Conservation (phyloP, 1,284 basidiomycete genomes). For the Rhizoctonia solani region DNA sequence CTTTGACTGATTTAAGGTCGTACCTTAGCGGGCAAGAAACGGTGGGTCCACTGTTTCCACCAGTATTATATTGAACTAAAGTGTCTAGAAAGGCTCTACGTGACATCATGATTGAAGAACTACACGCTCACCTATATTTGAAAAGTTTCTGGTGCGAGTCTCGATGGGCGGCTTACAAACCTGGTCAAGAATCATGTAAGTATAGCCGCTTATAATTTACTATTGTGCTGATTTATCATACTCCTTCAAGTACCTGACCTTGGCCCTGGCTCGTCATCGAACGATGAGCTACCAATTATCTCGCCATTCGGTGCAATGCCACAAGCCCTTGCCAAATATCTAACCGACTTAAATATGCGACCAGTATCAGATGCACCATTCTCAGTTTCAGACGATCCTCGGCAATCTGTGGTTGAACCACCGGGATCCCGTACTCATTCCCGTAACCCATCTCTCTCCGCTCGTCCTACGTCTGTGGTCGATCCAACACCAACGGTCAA, state of each 20-base stretch:
- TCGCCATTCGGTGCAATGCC: conserved; percentile 41
- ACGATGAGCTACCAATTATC: conserved; percentile 48
- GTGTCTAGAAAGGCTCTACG: conserved; percentile 66
- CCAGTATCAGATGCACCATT: conserved; percentile 77
- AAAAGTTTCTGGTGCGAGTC: conserved; percentile 96
- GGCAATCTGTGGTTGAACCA: conserved; percentile 41
- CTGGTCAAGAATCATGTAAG: conserved; percentile 79
- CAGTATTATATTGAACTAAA: background rate
- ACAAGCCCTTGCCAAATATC: conserved; percentile 40
- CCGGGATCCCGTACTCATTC: conserved; percentile 43
- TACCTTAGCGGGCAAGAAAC: conserved; percentile 89
- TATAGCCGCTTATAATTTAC: conserved; percentile 32
- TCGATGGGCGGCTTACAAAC: conserved; percentile 84
- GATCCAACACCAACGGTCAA: background rate
- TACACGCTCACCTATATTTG: conserved; percentile 97
- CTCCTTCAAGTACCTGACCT: conserved; percentile 55
- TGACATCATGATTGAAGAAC: conserved; percentile 93
- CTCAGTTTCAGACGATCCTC: conserved; percentile 64
- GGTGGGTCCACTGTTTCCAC: conserved; percentile 52
- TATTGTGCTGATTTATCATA: background rate
- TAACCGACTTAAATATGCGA: conserved; percentile 71
- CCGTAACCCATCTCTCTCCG: conserved; percentile 42
- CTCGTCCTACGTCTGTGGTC: conserved; percentile 35
- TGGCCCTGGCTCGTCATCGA: conserved; percentile 58
- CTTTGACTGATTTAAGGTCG: conserved; percentile 82